Conservation (phyloP, 192 early-diverging fungal species). For the Hyaloraphidium curvatum region DNA sequence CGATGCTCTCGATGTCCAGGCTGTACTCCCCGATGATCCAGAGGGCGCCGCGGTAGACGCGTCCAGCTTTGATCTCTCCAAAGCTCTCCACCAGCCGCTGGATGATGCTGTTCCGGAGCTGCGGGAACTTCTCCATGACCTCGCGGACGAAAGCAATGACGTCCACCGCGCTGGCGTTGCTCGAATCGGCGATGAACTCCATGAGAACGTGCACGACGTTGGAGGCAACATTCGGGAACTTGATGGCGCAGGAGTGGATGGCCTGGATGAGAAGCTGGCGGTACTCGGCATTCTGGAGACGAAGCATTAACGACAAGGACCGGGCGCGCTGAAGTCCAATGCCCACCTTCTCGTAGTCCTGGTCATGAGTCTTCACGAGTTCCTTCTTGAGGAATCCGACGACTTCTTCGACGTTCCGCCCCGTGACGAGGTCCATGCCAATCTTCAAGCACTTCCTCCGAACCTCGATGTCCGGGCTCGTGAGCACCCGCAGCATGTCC, state of each 20-base stretch:
- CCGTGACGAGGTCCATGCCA: slow-evolving; percentile 77
- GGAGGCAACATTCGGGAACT: slow-evolving; percentile 91
- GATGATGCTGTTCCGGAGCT: slow-evolving; percentile 64
- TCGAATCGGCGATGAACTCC: slow-evolving; percentile 82
- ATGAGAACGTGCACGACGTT: slow-evolving; percentile 88
- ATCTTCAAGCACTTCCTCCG: slow-evolving; percentile 71
- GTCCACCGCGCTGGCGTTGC: slow-evolving; percentile 66
- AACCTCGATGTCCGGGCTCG: slow-evolving; percentile 84
- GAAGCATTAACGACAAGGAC: neutral
- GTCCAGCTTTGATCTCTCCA: slow-evolving; percentile 69
- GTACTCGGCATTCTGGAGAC: slow-evolving; percentile 65
- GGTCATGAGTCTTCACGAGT: slow-evolving; percentile 74
- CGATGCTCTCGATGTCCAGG: slow-evolving; percentile 52
- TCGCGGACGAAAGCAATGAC: slow-evolving; percentile 95
- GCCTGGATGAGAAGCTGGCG: slow-evolving; percentile 88
- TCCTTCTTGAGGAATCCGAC: slow-evolving; percentile 90
- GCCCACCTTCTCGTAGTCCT: slow-evolving; percentile 68
- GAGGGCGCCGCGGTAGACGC: slow-evolving; percentile 86
- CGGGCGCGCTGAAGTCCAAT: neutral
- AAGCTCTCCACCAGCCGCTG: slow-evolving; percentile 66
- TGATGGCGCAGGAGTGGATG: slow-evolving; percentile 86
- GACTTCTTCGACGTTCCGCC: slow-evolving; percentile 82
- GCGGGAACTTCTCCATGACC: slow-evolving; percentile 91
- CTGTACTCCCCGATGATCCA: slow-evolving; percentile 99
- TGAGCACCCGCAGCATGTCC: slow-evolving; percentile 73